phyloP scores from a whole-genome alignment of 352 stramenopile genomes.

The Poterioochromonas sp. region DNA sequence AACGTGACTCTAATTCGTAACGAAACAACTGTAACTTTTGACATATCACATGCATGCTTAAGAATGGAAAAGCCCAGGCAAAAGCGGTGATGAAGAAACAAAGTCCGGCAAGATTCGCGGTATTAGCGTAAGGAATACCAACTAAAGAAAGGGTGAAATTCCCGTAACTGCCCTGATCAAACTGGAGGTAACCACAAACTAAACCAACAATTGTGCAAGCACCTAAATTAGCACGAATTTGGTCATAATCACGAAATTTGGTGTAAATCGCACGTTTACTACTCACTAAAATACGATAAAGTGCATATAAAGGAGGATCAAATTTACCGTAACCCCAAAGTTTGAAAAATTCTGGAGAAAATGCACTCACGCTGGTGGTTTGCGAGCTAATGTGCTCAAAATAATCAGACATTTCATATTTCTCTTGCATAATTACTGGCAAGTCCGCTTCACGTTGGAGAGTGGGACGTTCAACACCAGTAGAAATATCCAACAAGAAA shows the following conservation, averaged over 20 bases:
- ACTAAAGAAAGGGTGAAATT: neutral
- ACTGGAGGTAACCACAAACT: neutral
- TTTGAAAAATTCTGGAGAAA: conserved; percentile 9
- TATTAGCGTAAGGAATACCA: neutral
- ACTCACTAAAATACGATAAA: neutral
- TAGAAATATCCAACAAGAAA: conserved; percentile 19
- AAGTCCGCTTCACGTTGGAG: neutral
- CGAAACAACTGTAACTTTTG: conserved; percentile 19
- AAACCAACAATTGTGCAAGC: neutral
- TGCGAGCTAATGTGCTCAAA: neutral
- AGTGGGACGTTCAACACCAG: conserved; percentile 1
- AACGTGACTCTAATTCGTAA: neutral
- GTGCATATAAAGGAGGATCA: neutral
- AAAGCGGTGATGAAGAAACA: conserved; percentile 24
- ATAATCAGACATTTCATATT: conserved; percentile 13
- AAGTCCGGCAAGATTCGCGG: neutral
- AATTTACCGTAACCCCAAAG: neutral
- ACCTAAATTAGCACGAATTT: neutral
- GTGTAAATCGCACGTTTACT: conserved; percentile 6
- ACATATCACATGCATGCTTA: conserved; percentile 11
- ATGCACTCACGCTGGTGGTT: neutral
- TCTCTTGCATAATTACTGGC: conserved; percentile 1
- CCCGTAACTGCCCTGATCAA: neutral
- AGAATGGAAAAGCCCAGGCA: neutral
- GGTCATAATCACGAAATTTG: neutral